phyloP scores from a whole-genome alignment of 176 grass and related monocot species.

The Eragrostis curvula region DNA sequence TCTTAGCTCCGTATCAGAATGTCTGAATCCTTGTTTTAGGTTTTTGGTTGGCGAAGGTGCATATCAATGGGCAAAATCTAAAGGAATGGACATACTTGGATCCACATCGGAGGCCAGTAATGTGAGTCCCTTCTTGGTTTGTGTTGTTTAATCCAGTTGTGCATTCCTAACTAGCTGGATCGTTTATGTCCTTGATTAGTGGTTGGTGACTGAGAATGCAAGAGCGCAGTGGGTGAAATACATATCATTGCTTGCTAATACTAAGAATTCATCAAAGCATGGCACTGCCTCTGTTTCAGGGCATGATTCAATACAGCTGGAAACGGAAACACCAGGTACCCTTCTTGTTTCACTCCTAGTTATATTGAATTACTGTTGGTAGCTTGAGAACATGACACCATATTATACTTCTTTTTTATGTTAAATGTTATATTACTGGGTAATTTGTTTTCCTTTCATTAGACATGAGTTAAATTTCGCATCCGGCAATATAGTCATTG shows the following conservation, averaged over 20 bases:
- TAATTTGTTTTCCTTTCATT: slow-evolving; percentile 16
- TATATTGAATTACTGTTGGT: neutral
- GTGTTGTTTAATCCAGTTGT: slow-evolving; percentile 2
- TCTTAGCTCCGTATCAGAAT: slow-evolving; percentile 19
- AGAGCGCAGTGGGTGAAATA: slow-evolving; percentile 85
- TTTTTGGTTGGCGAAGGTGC: slow-evolving; percentile 95
- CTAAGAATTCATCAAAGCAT: slow-evolving; percentile 40
- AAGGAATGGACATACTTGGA: slow-evolving; percentile 59
- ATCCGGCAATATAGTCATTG: neutral
- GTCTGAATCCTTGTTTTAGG: slow-evolving; percentile 45
- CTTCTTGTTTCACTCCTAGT: slow-evolving; percentile 6
- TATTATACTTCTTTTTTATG: neutral
- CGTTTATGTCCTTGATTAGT: slow-evolving; percentile 58
- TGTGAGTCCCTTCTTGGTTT: slow-evolving; percentile 47
- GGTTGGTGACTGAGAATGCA: slow-evolving; percentile 89
- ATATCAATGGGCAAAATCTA: slow-evolving; percentile 73
- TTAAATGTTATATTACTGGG: neutral
- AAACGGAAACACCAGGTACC: slow-evolving; percentile 46
- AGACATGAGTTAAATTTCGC: slow-evolving; percentile 2
- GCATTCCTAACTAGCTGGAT: slow-evolving; percentile 1
- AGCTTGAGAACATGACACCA: no score
- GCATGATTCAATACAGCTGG: slow-evolving; percentile 35
- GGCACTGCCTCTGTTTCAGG: slow-evolving; percentile 41
- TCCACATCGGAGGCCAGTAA: slow-evolving; percentile 52
- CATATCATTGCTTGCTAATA: slow-evolving; percentile 67